These are phyloP conservation scores for Botryobasidium botryosum DNA, from an alignment of 768 basidiomycete genomes.

Conservation along the genomic window DNA sequence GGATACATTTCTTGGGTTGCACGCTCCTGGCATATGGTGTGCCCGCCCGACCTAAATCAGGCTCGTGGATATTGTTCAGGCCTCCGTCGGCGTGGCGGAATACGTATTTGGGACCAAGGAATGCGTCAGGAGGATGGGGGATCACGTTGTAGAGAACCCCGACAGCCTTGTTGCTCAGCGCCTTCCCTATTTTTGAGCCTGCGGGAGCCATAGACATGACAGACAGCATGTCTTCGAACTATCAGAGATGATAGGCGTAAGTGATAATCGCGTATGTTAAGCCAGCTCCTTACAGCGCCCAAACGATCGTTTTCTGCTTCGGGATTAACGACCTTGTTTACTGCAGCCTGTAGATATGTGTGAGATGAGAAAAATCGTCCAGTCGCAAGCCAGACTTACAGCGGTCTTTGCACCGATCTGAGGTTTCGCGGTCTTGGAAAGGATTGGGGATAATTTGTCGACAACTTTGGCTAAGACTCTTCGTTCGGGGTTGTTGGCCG, in stretches of 20 bases:
- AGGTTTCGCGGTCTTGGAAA: conserved; percentile 3
- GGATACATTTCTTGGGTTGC: conserved; percentile 31
- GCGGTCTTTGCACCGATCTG: conserved; percentile 24
- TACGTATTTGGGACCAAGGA: conserved; percentile 20
- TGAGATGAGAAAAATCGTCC: conserved; percentile 30
- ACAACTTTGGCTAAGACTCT: too few species aligned
- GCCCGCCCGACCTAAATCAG: conserved; percentile 60
- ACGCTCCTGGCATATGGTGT: conserved; percentile 68
- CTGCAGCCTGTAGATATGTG: too few species aligned
- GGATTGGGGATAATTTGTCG: too few species aligned
- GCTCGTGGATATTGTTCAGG: conserved; percentile 50
- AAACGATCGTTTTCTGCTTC: too few species aligned
- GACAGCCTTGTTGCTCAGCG: conserved; percentile 7
- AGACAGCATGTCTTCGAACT: conserved; percentile 40
- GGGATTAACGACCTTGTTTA: too few species aligned
- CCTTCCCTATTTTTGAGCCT: conserved; percentile 14
- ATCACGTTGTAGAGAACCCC: conserved; percentile 56
- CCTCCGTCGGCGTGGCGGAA: conserved; percentile 55
- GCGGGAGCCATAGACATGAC: conserved; percentile 38
- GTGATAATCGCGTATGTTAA: conserved; percentile 10
- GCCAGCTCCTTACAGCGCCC: background rate
- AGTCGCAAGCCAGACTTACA: conserved; percentile 37
- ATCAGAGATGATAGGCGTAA: conserved; percentile 18
- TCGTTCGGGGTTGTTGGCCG: too few species aligned
- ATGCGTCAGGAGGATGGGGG: conserved; percentile 50